Evolutionary conservation across 352 stramenopile species (phyloP), one percentile per base, ranked within the genome.

Genomic region (Phytophthora europaea): DNA sequence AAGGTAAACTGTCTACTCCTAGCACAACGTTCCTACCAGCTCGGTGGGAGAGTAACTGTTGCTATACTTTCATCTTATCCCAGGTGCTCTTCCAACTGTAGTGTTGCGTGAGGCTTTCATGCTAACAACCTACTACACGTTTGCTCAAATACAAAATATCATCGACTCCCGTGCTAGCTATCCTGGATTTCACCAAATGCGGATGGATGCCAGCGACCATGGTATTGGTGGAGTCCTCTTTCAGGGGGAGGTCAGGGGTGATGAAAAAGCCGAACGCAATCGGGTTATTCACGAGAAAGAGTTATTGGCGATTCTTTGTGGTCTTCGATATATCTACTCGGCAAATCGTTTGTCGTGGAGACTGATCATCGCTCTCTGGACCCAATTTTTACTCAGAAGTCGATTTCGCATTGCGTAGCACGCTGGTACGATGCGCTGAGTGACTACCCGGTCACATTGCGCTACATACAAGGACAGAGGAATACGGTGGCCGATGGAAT

Each of bases 231-330:
- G 57, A 8, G n/a, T 67, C 28, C 36, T 64, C 1, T 67, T 64
- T 59, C 66, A 73, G 15, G 5, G 36, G 28, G 52, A 67, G n/a
- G 51, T 43, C 51, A 50, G 33, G 45, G 65, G 36, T 51, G 55
- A 43, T 15, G 28, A 15, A 12, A 36, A 40, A 23, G 59, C 53
- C 8, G 66, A 73, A 12, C 58, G 31, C 20, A 68, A 68, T 33
- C 60, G 68, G 16, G 33, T 38, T 3, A 55, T 68, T 63, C 13
- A 59, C 1, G 59, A 73, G 53, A 73, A 73, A 15, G 40, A 73
- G 18, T 34, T 73, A 65, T 50, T 65, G 20, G 59, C 60, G 18
- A 65, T 64, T 51, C 1, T 65, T 10, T 64, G 65, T n/a, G 67
- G 52, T 0, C 18, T 73, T n/a, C 53, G 58, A 2, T 69, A 1